phyloP scores from a whole-genome alignment of 2,329 filamentous ascomycete species.

The Nigrospora sphaerica region DNA sequence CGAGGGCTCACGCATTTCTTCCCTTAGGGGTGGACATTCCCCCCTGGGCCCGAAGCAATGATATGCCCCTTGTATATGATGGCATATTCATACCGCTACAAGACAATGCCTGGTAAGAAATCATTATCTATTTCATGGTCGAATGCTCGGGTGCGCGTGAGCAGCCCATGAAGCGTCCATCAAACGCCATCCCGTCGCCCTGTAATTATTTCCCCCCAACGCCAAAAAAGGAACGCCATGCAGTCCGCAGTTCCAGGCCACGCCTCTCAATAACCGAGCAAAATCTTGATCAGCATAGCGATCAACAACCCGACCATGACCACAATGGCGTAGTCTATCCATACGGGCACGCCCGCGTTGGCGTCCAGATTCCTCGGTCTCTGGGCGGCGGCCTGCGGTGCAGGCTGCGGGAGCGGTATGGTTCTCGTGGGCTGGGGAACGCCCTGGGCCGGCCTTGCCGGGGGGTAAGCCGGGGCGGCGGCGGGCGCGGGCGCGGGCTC shows the following conservation, averaged over 20 bases:
- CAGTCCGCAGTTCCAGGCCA: neutral
- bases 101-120: too few species aligned
- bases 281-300: conserved; percentile 59
- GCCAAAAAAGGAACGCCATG: neutral
- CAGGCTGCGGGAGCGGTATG: conserved; percentile 15
- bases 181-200: too few species aligned
- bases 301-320: conserved; percentile 63
- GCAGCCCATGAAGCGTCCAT: too few species aligned
- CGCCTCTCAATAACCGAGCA: conserved; percentile 23
- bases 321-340: conserved; percentile 77
- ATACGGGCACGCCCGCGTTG: conserved; percentile 54
- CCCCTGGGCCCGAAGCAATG: too few species aligned
- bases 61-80: too few species aligned
- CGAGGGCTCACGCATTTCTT: too few species aligned
- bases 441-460: conserved; percentile 14
- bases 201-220: too few species aligned
- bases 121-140: too few species aligned
- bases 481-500: conserved; percentile 11
- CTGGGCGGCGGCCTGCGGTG: conserved; percentile 8
- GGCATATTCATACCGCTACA: too few species aligned
- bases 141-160: too few species aligned
- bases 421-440: conserved; percentile 20
- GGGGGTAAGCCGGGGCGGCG: conserved; percentile 7
- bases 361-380: conserved; percentile 9
- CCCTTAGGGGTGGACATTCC: too few species aligned